Percentiles rank a stretch among this genome's conserved stretches.
phyloP scores from a whole-genome alignment of 192 early-diverging fungal genomes.

The Coemansia sp. region DNA sequence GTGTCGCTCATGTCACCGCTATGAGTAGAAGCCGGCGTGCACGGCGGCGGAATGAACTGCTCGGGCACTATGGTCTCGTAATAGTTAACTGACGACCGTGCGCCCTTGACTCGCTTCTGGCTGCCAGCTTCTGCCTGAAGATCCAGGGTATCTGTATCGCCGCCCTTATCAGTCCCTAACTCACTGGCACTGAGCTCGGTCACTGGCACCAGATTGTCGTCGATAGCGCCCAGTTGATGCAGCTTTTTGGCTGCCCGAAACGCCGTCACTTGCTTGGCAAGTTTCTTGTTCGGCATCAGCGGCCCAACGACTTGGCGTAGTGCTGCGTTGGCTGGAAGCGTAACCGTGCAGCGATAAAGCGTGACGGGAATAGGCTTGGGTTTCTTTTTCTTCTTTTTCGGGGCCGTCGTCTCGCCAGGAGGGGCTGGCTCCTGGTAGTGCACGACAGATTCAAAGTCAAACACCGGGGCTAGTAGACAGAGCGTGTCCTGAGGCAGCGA shows the following conservation, averaged over 20 bases:
- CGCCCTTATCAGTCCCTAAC: not conserved
- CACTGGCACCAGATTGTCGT: constrained; percentile 73
- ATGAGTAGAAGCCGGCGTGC: not conserved
- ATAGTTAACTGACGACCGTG: constrained; percentile 19
- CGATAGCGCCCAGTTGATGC: constrained; percentile 69
- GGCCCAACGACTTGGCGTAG: constrained; percentile 60
- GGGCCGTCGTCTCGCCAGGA: not conserved
- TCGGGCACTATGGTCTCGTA: constrained; percentile 28
- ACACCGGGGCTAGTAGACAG: constrained; percentile 62
- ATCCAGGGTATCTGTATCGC: not conserved
- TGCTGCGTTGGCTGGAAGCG: constrained; percentile 67
- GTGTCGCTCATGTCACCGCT: not conserved
- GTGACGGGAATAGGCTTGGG: constrained; percentile 3
- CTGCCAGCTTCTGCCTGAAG: not conserved
- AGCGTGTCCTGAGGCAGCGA: constrained; percentile 69
- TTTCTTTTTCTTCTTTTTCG: constrained; percentile 20
- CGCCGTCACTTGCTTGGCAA: constrained; percentile 73
- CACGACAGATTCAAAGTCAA: constrained; percentile 35
- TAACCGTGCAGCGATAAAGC: constrained; percentile 59
- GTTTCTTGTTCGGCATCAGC: constrained; percentile 59
- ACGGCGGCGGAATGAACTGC: constrained; percentile 15
- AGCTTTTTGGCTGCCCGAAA: constrained; percentile 75
- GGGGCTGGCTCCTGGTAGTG: not conserved
- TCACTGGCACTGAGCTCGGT: constrained; percentile 10
- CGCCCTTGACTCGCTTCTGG: constrained; percentile 31